Evolutionary conservation across 495 filamentous ascomycete species (phyloP).

Genomic region (Lophiostoma macrostomum): DNA sequence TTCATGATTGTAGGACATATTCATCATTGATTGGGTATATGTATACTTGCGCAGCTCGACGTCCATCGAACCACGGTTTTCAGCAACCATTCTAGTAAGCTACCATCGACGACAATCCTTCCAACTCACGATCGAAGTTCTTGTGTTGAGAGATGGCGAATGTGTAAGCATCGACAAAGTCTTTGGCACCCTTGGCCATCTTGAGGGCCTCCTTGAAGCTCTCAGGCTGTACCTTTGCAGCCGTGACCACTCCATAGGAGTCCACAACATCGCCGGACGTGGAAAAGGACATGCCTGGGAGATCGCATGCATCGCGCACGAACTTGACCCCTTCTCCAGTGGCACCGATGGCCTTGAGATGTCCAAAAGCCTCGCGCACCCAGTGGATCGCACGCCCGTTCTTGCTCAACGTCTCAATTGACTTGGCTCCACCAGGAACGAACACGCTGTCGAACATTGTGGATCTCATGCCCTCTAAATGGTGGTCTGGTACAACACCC

Average conservation of each 20-base stretch:
- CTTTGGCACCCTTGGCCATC: slow-evolving; percentile 60
- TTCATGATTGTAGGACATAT: no score
- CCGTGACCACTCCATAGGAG: slow-evolving; percentile 68
- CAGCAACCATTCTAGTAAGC: slow-evolving; percentile 37
- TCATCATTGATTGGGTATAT: no score
- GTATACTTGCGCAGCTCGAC: no score
- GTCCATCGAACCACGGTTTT: no score
- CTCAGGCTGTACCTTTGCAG: slow-evolving; percentile 50
- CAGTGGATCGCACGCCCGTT: slow-evolving; percentile 79
- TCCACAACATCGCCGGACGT: slow-evolving; percentile 53
- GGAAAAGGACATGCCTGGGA: slow-evolving; percentile 54
- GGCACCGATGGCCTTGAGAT: slow-evolving; percentile 75
- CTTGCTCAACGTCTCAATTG: slow-evolving; percentile 56
- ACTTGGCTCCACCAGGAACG: slow-evolving; percentile 69
- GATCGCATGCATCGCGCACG: slow-evolving; percentile 54
- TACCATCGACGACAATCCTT: slow-evolving; percentile 53
- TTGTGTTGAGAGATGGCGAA: slow-evolving; percentile 65
- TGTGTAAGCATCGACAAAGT: slow-evolving; percentile 64
- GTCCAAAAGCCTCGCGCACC: slow-evolving; percentile 79
- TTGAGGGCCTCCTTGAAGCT: slow-evolving; percentile 55
- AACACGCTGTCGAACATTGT: slow-evolving; percentile 86
- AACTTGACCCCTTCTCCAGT: slow-evolving; percentile 67
- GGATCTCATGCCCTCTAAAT: slow-evolving; percentile 76
- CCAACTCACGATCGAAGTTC: slow-evolving; percentile 69
- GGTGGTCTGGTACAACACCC: slow-evolving; percentile 69